Base-by-base conservation (phyloP, 305 asterid species). In the Petunia hybrid region DNA sequence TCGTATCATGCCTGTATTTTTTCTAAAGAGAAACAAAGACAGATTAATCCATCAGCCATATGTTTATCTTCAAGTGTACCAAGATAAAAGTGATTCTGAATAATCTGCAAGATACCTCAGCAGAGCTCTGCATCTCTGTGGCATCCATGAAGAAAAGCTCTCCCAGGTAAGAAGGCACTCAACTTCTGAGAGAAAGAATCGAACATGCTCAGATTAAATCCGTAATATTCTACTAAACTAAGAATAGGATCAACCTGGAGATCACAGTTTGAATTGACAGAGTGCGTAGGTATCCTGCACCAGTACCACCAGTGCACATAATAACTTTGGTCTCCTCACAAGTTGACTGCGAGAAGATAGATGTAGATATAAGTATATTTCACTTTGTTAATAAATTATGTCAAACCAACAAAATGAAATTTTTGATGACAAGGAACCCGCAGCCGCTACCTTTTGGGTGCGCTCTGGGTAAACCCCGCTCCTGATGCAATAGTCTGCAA, bases 321-420 rank as follows among this genome's bases (percentile, higher is more conserved):
- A 94, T 92, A 91, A 96, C 83, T 96, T 96, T 83, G 99, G 98
- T 84, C 98, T 90, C 82, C 98, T 89, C 94, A 82, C 91, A 89
- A 56, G 91, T 75, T 68, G 98, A 89, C 99, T 95, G 93, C 41
- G 36, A 79, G 66, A 35, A 45, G 45, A 69, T 78, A 80, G 80
- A 46, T 81, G 64, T 31, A 63, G 35, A 68, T 51, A 6, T 13
- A 51, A 51, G 46, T 36, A 36, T 3, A 73, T 48, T 48, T 73
- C 63, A 51, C 45, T 73, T 48, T 48, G 78, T n/a, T 57, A 67
- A 36, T 31, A 16, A 48, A 67, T 41, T 38, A 51, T 13, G 39
- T 76, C n/a, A 42, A 38, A 57, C 45, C 66, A 42, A 59, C n/a
- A n/a, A n/a, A n/a, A n/a, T n/a, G n/a, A n/a, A n/a, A n/a, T n/a